Evolutionary conservation across 352 stramenopile genomes (phyloP).

Genomic region (Pythium aphanidermatum): DNA sequence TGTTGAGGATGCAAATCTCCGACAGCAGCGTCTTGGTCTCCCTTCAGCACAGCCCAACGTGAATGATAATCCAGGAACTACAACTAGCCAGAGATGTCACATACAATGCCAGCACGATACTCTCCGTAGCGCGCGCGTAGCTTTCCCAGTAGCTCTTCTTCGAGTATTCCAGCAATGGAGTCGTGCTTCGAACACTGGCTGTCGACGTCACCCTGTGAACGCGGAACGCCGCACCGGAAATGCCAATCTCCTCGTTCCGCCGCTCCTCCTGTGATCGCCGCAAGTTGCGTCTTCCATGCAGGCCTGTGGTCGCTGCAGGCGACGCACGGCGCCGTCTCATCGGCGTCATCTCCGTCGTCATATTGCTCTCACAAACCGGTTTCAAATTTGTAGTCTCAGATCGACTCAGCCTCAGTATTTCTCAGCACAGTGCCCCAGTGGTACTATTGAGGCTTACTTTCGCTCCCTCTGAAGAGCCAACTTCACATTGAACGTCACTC

Average conservation of each 20-base stretch:
- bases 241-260: neutral
- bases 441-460: too few species aligned
- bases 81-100: neutral
- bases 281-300: neutral
- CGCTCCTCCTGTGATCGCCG: neutral
- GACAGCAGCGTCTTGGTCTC: slow-evolving; percentile 59
- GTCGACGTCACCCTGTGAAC: slow-evolving; percentile 33
- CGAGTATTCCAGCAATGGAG: slow-evolving; percentile 50
- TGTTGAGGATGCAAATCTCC: slow-evolving; percentile 70
- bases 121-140: slow-evolving; percentile 49
- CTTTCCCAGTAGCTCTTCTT: slow-evolving; percentile 53
- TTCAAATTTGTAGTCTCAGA: too few species aligned
- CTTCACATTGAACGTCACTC: slow-evolving; percentile 5
- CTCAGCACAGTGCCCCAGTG: too few species aligned
- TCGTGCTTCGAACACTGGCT: slow-evolving; percentile 22
- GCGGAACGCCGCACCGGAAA: slow-evolving; percentile 20
- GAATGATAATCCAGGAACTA: neutral
- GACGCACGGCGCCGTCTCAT: too few species aligned
- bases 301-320: too few species aligned
- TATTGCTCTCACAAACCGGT: too few species aligned
- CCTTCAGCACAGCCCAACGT: slow-evolving; percentile 13
- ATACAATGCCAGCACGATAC: slow-evolving; percentile 39
- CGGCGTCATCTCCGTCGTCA: neutral
- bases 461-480: too few species aligned
- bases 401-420: too few species aligned